Evolutionary conservation across 2,329 filamentous ascomycete genomes (phyloP).

Genomic region (Monosporascus ibericus): DNA sequence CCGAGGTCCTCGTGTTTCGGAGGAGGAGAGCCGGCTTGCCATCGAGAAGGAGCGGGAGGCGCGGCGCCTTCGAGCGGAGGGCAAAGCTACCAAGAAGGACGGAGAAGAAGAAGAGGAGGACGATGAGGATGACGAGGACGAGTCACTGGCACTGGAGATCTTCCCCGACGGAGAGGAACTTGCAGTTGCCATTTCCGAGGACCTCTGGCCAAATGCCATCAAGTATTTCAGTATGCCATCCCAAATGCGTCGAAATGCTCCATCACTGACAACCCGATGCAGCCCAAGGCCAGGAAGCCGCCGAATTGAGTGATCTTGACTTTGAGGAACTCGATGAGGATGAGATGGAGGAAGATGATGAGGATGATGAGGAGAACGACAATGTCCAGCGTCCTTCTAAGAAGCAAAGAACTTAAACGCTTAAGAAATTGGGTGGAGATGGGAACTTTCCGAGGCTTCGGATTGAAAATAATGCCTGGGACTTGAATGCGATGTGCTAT

Average conservation of each 20-base stretch:
- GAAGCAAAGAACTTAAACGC: constrained; percentile 32
- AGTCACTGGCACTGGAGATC: constrained; percentile 69
- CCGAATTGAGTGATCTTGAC: constrained; percentile 61
- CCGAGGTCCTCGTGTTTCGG: constrained; percentile 61
- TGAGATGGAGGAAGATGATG: constrained; percentile 10
- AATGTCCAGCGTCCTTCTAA: constrained; percentile 33
- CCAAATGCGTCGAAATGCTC: not conserved
- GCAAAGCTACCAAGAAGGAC: constrained; percentile 47
- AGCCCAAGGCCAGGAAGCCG: constrained; percentile 67
- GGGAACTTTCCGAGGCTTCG: not conserved
- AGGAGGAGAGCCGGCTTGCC: constrained; percentile 63
- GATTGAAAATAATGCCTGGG: constrained; percentile 1
- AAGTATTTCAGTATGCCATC: constrained; percentile 77
- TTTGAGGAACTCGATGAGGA: constrained; percentile 51
- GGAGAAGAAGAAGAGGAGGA: constrained; percentile 50
- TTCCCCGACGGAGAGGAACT: constrained; percentile 84
- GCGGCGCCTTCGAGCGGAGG: constrained; percentile 41
- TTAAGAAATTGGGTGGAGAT: not conserved
- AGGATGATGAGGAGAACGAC: constrained; percentile 39
- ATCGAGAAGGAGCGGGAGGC: constrained; percentile 54
- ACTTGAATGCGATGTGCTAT: not conserved
- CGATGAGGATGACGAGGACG: constrained; percentile 55
- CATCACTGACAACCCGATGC: constrained; percentile 29
- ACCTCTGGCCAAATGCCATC: constrained; percentile 82
- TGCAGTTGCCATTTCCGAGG: constrained; percentile 74